Base-by-base conservation (phyloP, 192 early-diverging fungal genomes). In the Coemansia sp. region DNA sequence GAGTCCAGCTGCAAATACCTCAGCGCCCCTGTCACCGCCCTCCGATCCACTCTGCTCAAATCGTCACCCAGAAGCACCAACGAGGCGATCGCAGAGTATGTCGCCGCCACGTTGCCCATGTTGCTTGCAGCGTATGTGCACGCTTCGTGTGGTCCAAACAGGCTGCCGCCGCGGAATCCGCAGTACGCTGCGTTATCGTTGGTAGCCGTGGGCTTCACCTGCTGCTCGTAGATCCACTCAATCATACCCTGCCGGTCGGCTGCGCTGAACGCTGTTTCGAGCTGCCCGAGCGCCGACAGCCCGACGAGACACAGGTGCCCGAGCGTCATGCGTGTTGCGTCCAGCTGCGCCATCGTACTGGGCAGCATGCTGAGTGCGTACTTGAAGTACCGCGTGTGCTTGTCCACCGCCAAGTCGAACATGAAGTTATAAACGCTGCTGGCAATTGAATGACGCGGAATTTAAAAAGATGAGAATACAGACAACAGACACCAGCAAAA, bases 151-250 rank as follows among this genome's bases (percentile, higher is more conserved):
- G 79, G 79, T 3, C 81, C 71, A 58, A 73, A 68, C 23, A 81
- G 60, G 12, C 73, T 79, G 39, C 82, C 80, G 34, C 82, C 82
- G 21, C 80, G 75, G 65, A 83, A 83, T 19, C 82, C 82, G 40
- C 63, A 47, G 67, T 69, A 69, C 17, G 48, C 66, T 0, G 48
- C 42, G 44, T 55, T 61, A 48, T 55, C 44, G n/a, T 55, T 61
- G 53, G 44, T 34, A n/a, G 30, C 39, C 40, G 55, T 27, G 9
- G 44, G 42, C 3, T 83, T 85, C 12, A 91, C 73, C 61, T 98
- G 95, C 72, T 97, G 94, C 17, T 85, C 88, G 81, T 98, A 99
- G 38, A 99, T 87, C 97, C 97, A 99, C 24, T 98, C 92, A 33
- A 97, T 84, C 84, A 89, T 92, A 23, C 70, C 82, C 15, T 65